Evolutionary conservation across 352 stramenopile genomes (phyloP).

Genomic region (Hyaloperonospora arabidopsidis): DNA sequence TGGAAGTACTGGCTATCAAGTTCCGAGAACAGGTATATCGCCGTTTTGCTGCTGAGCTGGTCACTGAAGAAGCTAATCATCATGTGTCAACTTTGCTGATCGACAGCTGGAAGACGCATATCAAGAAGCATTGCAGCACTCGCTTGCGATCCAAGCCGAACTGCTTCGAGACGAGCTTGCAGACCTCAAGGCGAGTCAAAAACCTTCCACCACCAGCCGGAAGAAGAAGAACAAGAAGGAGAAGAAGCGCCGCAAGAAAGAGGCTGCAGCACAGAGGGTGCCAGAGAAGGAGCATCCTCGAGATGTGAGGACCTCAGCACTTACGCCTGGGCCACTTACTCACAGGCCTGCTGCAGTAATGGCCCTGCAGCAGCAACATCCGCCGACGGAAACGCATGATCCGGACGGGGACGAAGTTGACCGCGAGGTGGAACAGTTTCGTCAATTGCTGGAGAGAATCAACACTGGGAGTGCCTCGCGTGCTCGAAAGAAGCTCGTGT

Average conservation of each 20-base stretch:
- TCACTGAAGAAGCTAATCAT: constrained; percentile 9
- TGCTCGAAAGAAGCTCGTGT: constrained; percentile 62
- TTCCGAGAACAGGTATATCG: constrained; percentile 61
- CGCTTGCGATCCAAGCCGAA: constrained; percentile 62
- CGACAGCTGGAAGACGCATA: constrained; percentile 63
- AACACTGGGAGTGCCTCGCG: constrained; percentile 43
- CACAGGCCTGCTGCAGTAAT: constrained; percentile 5
- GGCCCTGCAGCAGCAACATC: constrained; percentile 10
- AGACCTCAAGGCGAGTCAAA: constrained; percentile 54
- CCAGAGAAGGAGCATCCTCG: constrained; percentile 16
- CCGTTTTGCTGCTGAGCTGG: background rate
- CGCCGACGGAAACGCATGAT: constrained; percentile 14
- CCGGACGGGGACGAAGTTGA: constrained; percentile 52
- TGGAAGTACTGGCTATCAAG: constrained; percentile 73
- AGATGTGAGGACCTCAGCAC: constrained; percentile 4
- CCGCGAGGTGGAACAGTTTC: constrained; percentile 71
- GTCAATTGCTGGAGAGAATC: constrained; percentile 62
- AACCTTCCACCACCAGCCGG: constrained; percentile 34
- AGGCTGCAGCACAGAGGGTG: constrained; percentile 30
- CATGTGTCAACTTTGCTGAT: constrained; percentile 7
- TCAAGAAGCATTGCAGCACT: constrained; percentile 70
- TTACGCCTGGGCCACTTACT: constrained; percentile 6
- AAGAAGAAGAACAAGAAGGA: constrained; percentile 79
- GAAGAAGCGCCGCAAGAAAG: constrained; percentile 68
- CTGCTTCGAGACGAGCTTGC: constrained; percentile 65